A percentile compares a stretch with the other conserved stretches of the same genome.
Conservation (phyloP, 2,329 filamentous ascomycete species). For the Epichloe bromicola region DNA sequence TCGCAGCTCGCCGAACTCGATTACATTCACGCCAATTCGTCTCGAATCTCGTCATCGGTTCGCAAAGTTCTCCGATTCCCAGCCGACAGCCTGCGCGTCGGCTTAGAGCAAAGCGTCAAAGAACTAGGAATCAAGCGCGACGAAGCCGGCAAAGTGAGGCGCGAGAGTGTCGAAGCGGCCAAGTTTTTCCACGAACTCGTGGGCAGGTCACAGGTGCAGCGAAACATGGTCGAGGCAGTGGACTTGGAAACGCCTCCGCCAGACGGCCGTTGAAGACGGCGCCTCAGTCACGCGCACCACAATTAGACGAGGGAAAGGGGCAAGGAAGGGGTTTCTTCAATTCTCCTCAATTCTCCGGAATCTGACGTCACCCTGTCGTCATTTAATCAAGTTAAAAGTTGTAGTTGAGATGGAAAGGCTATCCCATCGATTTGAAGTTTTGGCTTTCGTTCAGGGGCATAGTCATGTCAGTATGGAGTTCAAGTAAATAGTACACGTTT, state of each 20-base stretch:
- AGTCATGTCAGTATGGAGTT: not conserved
- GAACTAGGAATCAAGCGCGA: constrained; percentile 66
- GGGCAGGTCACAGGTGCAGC: constrained; percentile 44
- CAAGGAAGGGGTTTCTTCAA: not conserved
- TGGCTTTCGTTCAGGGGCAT: not conserved
- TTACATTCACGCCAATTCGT: constrained; percentile 82
- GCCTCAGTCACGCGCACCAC: not conserved
- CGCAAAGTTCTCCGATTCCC: constrained; percentile 81
- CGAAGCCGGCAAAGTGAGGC: constrained; percentile 68
- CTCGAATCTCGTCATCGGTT: constrained; percentile 72
- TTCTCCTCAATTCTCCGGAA: no score
- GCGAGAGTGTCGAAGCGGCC: constrained; percentile 72
- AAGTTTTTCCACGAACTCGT: constrained; percentile 88
- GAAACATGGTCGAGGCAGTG: constrained; percentile 34
- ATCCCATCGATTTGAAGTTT: not conserved
- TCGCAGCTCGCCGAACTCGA: constrained; percentile 69
- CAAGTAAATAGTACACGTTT: not conserved
- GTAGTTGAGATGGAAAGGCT: constrained; percentile 1
- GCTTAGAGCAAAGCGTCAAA: constrained; percentile 74
- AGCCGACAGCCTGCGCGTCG: constrained; percentile 71
- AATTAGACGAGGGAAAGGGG: not conserved
- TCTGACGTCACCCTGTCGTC: no score
- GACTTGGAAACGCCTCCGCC: constrained; percentile 42
- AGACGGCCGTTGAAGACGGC: constrained; percentile 15
- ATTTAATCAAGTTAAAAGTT: no score